Conservation (phyloP, 2,329 filamentous ascomycete species). For the Malbranchea cinnamomea region DNA sequence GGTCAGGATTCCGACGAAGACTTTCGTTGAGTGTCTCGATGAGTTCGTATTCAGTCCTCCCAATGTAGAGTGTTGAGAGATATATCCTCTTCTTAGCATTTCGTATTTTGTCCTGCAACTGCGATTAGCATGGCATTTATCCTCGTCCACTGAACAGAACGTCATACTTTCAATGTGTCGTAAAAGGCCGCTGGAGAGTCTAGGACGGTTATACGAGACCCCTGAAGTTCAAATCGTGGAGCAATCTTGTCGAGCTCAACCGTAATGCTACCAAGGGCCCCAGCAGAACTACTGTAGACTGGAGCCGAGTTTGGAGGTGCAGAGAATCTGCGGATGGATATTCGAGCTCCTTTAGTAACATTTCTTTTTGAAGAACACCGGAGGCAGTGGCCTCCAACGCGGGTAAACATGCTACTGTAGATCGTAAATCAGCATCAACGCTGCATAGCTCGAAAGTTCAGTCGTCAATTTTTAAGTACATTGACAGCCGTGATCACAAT, state of each 20-base stretch:
- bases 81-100: constrained; percentile 69
- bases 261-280: constrained; percentile 44
- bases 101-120: constrained; percentile 57
- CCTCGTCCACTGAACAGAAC: constrained; percentile 1
- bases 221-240: constrained; percentile 75
- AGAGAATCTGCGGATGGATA: constrained; percentile 24
- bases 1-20: constrained; percentile 54
- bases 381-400: constrained; percentile 23
- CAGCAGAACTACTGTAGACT: constrained; percentile 15
- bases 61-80: constrained; percentile 92
- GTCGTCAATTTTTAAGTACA: too few relatives aligned
- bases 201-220: constrained; percentile 66
- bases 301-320: constrained; percentile 16
- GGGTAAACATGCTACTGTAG: constrained; percentile 22
- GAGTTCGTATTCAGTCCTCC: constrained; percentile 80
- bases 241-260: constrained; percentile 74
- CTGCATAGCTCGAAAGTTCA: too few relatives aligned
- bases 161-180: constrained; percentile 58
- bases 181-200: constrained; percentile 81
- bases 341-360: constrained; percentile 17
- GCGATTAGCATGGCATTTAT: constrained; percentile 12
- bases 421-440: too few relatives aligned
- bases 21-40: constrained; percentile 65
- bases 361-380: constrained; percentile 19
- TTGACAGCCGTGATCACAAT: too few relatives aligned